phyloP scores from a whole-genome alignment of 2,329 filamentous ascomycete genomes.

The Magnaporthales sp. region DNA sequence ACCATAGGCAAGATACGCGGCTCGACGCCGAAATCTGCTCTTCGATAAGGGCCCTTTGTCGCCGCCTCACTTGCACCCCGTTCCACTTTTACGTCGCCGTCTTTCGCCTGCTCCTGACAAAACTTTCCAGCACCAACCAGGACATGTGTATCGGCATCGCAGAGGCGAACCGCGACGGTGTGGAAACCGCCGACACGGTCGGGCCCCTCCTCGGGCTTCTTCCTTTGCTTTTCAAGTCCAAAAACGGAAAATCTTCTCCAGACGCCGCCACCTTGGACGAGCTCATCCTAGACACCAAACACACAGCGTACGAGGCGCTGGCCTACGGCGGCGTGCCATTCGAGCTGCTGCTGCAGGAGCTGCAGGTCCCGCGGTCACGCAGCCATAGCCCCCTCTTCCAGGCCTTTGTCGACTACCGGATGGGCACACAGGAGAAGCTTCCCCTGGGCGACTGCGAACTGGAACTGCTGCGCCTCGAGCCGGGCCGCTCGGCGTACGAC shows the following conservation, averaged over 20 bases:
- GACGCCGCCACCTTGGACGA: slow-evolving; percentile 6
- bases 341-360: slow-evolving; percentile 33
- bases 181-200: slow-evolving; percentile 17
- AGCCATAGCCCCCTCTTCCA: slow-evolving; percentile 40
- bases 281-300: slow-evolving; percentile 14
- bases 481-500: slow-evolving; percentile 18
- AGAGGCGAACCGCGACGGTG: slow-evolving; percentile 25
- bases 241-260: neutral
- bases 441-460: slow-evolving; percentile 12
- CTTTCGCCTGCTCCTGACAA: slow-evolving; percentile 20
- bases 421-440: slow-evolving; percentile 13
- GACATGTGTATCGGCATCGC: slow-evolving; percentile 32
- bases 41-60: neutral
- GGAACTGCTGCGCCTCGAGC: slow-evolving; percentile 11
- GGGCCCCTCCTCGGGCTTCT: slow-evolving; percentile 31
- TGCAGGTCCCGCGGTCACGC: slow-evolving; percentile 29
- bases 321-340: slow-evolving; percentile 36
- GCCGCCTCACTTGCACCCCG: slow-evolving; percentile 20
- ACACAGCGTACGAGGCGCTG: slow-evolving; percentile 25
- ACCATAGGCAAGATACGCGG: slow-evolving; percentile 7
- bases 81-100: slow-evolving; percentile 24
- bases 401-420: slow-evolving; percentile 23
- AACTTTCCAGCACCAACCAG: slow-evolving; percentile 10
- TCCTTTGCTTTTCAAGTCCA: slow-evolving; percentile 18
- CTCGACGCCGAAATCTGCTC: slow-evolving; percentile 9